Conservation (phyloP, 1,139 yeast species). For the Taphrina flavorubra region DNA sequence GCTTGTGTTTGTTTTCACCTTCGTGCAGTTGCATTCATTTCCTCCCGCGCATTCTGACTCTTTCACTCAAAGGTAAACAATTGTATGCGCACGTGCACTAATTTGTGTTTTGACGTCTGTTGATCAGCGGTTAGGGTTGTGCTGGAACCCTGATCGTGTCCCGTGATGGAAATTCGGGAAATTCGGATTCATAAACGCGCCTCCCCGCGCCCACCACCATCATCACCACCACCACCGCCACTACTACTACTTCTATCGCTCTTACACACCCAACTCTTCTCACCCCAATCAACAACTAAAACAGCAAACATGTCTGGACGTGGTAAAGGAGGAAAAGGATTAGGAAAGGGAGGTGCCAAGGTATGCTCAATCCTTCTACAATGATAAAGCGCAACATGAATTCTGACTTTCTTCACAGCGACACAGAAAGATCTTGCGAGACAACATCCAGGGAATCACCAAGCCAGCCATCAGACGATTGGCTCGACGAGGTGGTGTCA, state of each 20-base stretch:
- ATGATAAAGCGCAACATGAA: neutral
- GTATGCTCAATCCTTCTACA: conserved; percentile 7
- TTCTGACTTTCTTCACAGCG: conserved; percentile 65
- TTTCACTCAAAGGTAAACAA: neutral
- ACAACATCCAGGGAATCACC: conserved; percentile 99
- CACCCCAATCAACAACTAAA: conserved; percentile 6
- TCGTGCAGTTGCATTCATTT: neutral
- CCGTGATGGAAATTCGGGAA: conserved; percentile 22
- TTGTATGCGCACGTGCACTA: neutral
- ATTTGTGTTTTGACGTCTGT: conserved; percentile 8
- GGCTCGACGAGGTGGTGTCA: conserved; percentile 99
- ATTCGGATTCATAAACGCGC: conserved; percentile 20
- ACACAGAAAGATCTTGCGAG: conserved; percentile 99
- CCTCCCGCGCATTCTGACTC: neutral
- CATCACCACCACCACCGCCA: neutral
- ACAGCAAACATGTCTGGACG: conserved; percentile 39
- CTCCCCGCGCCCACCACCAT: conserved; percentile 15
- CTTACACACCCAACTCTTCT: neutral
- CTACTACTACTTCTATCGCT: no score
- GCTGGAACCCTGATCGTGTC: conserved; percentile 5
- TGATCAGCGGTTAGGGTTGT: conserved; percentile 13
- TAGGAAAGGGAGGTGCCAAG: conserved; percentile 71
- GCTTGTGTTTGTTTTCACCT: no score
- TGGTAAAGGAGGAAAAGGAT: conserved; percentile 99
- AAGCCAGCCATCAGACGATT: conserved; percentile 99